These are phyloP conservation scores for Bryoglossum gracile DNA, from an alignment of 495 filamentous ascomycete genomes.

Conservation along the genomic window DNA sequence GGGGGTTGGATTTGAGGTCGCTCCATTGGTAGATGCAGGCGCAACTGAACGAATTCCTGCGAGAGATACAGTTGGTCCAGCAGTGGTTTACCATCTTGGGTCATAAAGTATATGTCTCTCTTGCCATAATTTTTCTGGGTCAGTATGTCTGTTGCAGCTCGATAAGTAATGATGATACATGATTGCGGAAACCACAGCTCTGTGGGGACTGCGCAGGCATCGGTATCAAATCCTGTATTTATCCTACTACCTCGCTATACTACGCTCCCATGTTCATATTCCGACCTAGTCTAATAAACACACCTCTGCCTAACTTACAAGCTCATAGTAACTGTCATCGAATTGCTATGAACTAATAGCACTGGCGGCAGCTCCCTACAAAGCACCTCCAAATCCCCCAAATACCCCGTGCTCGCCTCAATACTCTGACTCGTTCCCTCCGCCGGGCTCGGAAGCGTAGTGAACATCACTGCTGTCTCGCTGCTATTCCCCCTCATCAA, in stretches of 20 bases:
- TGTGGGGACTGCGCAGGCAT: neutral
- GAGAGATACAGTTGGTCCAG: neutral
- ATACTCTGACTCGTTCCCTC: constrained; percentile 68
- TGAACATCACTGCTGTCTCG: constrained; percentile 77
- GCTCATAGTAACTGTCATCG: constrained; percentile 78
- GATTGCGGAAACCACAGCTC: neutral
- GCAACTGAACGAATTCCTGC: neutral
- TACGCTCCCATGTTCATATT: neutral
- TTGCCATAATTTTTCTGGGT: neutral
- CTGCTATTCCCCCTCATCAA: constrained; percentile 61
- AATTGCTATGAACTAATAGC: constrained; percentile 79
- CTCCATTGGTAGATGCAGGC: neutral
- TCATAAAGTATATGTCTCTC: neutral
- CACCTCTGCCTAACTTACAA: constrained; percentile 8
- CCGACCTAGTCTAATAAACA: too few relatives aligned
- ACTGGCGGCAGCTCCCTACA: constrained; percentile 62
- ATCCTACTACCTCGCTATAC: too few relatives aligned
- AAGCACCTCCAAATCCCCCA: constrained; percentile 69
- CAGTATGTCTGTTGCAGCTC: neutral
- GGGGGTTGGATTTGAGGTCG: neutral
- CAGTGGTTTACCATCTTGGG: neutral
- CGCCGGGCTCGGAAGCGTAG: constrained; percentile 68
- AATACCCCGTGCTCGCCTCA: constrained; percentile 59
- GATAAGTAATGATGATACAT: neutral
- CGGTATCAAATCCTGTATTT: too few relatives aligned